Evolutionary conservation across 108 stramenopile species (phyloP).

Genomic region (Aurantiochytrium sp.): DNA sequence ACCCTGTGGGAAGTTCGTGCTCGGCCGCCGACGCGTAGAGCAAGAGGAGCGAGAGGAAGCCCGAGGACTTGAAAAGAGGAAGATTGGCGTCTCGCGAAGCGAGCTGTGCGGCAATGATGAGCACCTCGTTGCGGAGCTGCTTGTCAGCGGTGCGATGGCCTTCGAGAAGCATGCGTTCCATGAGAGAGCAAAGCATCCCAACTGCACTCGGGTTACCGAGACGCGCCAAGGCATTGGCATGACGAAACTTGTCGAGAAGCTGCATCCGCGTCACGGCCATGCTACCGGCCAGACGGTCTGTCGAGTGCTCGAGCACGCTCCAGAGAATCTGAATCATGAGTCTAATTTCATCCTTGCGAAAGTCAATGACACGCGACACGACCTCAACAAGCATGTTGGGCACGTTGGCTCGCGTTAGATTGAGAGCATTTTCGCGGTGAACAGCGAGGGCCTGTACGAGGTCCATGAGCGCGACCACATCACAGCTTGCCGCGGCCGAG

Average conservation of each 20-base stretch:
- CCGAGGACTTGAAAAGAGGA: neutral
- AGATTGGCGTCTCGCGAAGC: neutral
- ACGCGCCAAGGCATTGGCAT: neutral
- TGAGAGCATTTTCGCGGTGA: constrained; percentile 1
- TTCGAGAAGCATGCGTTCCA: neutral
- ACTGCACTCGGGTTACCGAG: neutral
- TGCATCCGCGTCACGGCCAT: neutral
- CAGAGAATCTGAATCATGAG: constrained; percentile 10
- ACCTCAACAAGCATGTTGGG: neutral
- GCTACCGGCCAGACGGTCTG: neutral
- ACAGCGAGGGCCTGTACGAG: neutral
- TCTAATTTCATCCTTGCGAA: neutral
- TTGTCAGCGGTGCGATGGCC: neutral
- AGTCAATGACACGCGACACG: neutral
- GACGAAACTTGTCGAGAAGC: constrained; percentile 1
- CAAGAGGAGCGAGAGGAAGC: neutral
- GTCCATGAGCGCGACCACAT: neutral
- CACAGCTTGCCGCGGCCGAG: neutral
- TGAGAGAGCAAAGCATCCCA: neutral
- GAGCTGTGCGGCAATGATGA: neutral
- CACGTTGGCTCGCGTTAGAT: neutral
- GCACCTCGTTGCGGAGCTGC: constrained; percentile 7
- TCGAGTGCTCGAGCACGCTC: constrained; percentile 6
- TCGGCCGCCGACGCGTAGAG: neutral
- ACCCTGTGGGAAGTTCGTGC: neutral